Conservation (phyloP, 2,329 filamentous ascomycete genomes). For the Ciborinia camelliae region DNA sequence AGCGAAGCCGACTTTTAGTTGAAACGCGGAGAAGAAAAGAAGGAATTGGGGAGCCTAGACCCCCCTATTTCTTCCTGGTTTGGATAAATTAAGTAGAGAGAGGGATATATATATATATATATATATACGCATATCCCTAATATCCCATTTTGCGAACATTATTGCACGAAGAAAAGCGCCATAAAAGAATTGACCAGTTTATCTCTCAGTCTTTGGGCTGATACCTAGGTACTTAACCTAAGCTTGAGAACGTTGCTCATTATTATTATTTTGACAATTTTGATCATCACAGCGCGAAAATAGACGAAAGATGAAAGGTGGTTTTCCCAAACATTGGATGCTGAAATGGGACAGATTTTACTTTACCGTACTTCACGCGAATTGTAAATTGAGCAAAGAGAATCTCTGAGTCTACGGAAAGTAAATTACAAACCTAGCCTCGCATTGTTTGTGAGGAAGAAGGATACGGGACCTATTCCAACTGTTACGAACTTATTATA, state of each 20-base stretch:
- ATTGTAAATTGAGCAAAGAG: neutral
- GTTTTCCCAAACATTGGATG: neutral
- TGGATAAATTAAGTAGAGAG: neutral
- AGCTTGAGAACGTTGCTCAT: neutral
- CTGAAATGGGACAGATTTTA: neutral
- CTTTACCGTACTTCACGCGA: neutral
- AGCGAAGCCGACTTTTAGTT: neutral
- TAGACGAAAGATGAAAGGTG: neutral
- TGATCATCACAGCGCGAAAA: neutral
- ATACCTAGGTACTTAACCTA: neutral
- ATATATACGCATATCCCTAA: neutral
- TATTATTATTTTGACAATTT: no score
- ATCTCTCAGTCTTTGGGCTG: neutral
- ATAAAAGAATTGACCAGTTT: neutral
- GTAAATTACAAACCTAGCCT: neutral
- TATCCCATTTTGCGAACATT: no score
- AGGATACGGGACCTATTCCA: neutral
- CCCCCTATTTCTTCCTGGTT: neutral
- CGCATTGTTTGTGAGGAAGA: neutral
- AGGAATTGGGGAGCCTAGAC: neutral
- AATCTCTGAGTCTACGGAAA: neutral
- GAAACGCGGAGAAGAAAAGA: neutral
- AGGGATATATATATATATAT: no score
- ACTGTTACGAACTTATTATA: neutral
- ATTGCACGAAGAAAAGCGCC: neutral